Evolutionary conservation across 148 eudicot species (phyloP), one percentile per base, ranked within the genome.

Genomic region (Rheum nobile): DNA sequence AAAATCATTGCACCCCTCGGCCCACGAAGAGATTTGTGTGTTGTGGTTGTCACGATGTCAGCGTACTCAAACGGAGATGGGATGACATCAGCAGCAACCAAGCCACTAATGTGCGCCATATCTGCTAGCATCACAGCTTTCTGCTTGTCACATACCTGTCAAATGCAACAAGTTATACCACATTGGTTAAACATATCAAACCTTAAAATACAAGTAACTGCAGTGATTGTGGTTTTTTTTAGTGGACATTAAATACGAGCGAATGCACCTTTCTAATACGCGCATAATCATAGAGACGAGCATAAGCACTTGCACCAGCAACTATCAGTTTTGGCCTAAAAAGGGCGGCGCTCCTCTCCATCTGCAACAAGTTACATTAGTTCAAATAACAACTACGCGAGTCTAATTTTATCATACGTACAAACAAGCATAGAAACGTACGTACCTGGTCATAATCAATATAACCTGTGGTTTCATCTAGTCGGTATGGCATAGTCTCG

Each of bases 271-370:
- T 89, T 69, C 98, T 85, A 70, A 93, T 86, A 57, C 94, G 95
- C 14, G 80, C 95, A 81, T 93, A 93, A 71, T 93, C 98, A 85
- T 91, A 93, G 67, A 93, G 92, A 28, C 95, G 94, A 63, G 98
- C 88, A 79, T 93, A 93, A 37, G 98, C 98, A 84, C 98, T 93
- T 57, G 98, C 98, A 79, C 98, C 98, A 77, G 99, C 99, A 85
- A 95, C 92, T 68, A 95, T 92, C 38, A 95, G 72, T 77, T 95
- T 95, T 65, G 99, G 99, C 87, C 99, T 82, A 88, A 91, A 95
- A 72, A 95, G 86, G 70, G 90, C 83, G 68, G 99, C 99, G 82
- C 97, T 95, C 84, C 90, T 95, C 85, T 91, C 99, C 92, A 95
- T 26, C 99, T 95, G 97, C 82, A 77, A 63, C 72, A 39, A 35